Conservation (phyloP, 192 early-diverging fungal species). For the Mortierella antarctica region DNA sequence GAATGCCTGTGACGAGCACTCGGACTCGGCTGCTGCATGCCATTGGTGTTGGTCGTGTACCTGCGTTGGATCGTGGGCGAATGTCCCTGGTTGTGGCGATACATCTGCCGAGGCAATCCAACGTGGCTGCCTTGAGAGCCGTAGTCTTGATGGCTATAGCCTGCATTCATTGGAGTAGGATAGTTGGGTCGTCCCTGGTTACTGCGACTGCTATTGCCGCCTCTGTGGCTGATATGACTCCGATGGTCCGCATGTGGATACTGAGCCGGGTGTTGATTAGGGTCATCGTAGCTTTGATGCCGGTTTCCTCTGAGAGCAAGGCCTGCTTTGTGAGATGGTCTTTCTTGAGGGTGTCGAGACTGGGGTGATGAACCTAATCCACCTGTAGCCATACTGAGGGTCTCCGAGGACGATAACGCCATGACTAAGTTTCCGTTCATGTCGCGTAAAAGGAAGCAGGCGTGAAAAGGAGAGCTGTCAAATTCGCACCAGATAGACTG, state of each 20-base stretch:
- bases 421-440: not conserved
- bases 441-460: not conserved
- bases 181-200: not conserved
- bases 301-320: not conserved
- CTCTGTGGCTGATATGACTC: too few relatives aligned
- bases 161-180: not conserved
- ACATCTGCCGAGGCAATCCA: too few relatives aligned
- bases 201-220: conserved; percentile 5
- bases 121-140: too few relatives aligned
- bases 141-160: too few relatives aligned
- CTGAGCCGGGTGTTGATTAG: not conserved
- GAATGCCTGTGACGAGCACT: not conserved
- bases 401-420: not conserved
- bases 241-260: not conserved
- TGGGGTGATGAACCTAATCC: not conserved
- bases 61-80: too few relatives aligned
- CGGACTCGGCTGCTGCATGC: not conserved
- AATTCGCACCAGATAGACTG: too few relatives aligned
- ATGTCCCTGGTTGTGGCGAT: too few relatives aligned
- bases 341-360: not conserved
- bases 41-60: conserved; percentile 8
- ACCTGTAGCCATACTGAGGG: not conserved
- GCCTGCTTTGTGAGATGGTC: not conserved
- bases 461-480: not conserved
- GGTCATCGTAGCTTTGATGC: not conserved